Evolutionary conservation across 140 eudicot genomes (phyloP).

Genomic region (Stevia rebaudiana): DNA sequence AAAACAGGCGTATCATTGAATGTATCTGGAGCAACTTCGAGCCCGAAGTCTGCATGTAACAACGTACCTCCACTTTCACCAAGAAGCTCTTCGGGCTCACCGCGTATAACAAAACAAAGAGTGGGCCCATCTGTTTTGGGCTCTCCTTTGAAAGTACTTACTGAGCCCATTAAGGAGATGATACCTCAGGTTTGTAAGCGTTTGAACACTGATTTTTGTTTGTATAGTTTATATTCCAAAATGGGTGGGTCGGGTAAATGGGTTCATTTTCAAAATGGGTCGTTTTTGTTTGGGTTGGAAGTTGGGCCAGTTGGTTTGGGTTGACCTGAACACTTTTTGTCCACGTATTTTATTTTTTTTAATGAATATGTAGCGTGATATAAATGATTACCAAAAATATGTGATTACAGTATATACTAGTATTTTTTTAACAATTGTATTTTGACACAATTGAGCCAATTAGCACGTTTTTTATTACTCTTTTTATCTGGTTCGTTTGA

Average conservation of each 20-base stretch:
- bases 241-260: background rate
- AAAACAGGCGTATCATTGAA: constrained; percentile 64
- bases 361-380: too few relatives aligned
- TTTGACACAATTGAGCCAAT: too few relatives aligned
- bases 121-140: constrained; percentile 76
- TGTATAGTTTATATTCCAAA: background rate
- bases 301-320: background rate
- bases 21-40: constrained; percentile 55
- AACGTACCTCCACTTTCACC: constrained; percentile 96
- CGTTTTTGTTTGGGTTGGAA: background rate
- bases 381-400: too few relatives aligned
- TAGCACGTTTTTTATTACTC: too few relatives aligned
- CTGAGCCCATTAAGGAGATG: constrained; percentile 73
- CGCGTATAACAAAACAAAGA: constrained; percentile 69
- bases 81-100: constrained; percentile 91
- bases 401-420: too few relatives aligned
- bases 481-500: too few relatives aligned
- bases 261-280: background rate
- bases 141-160: constrained; percentile 66
- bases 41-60: constrained; percentile 58
- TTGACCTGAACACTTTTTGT: background rate
- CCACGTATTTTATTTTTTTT: background rate
- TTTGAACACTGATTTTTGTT: constrained; percentile 9
- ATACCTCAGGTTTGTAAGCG: constrained; percentile 70
- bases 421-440: too few relatives aligned